These are phyloP conservation scores for Hyaloscypha finlandica DNA, from an alignment of 495 filamentous ascomycete species.

Conservation along the genomic window DNA sequence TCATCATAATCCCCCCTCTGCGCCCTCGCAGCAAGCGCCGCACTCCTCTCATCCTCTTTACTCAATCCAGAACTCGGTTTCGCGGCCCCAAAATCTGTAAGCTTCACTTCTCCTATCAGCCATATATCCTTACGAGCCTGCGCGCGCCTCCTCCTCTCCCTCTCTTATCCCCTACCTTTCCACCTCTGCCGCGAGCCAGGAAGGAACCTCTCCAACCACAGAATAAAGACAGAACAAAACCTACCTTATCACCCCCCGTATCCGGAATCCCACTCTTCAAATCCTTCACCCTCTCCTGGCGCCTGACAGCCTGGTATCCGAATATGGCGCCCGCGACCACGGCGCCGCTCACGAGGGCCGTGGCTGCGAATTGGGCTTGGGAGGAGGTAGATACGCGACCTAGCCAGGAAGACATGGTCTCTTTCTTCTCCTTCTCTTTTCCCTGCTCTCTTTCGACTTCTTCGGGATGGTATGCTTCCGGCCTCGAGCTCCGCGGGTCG, in stretches of 20 bases:
- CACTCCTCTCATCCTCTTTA: constrained; percentile 78
- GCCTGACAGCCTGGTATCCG: constrained; percentile 66
- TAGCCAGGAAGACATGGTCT: constrained; percentile 59
- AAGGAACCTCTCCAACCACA: background rate
- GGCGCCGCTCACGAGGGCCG: constrained; percentile 73
- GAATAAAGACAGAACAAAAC: constrained; percentile 11
- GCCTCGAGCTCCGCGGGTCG: background rate
- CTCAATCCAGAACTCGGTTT: constrained; percentile 50
- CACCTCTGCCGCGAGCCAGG: background rate
- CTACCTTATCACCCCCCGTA: constrained; percentile 23
- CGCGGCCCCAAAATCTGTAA: constrained; percentile 75
- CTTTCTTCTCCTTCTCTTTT: constrained; percentile 17
- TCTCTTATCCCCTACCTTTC: background rate
- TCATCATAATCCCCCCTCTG: constrained; percentile 91
- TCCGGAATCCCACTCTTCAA: constrained; percentile 74
- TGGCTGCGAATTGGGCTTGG: constrained; percentile 67
- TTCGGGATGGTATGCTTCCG: background rate
- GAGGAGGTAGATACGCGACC: constrained; percentile 46
- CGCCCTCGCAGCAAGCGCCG: constrained; percentile 75
- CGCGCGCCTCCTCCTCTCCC: background rate
- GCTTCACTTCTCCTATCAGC: constrained; percentile 51
- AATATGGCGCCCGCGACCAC: constrained; percentile 72
- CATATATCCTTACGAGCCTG: background rate
- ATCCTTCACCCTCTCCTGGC: constrained; percentile 61
- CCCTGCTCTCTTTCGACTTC: constrained; percentile 20